Percentiles rank a stretch among this genome's conserved stretches.
These are phyloP conservation scores for Tylopilus balloui DNA, from an alignment of 768 basidiomycete genomes.

Conservation along the genomic window DNA sequence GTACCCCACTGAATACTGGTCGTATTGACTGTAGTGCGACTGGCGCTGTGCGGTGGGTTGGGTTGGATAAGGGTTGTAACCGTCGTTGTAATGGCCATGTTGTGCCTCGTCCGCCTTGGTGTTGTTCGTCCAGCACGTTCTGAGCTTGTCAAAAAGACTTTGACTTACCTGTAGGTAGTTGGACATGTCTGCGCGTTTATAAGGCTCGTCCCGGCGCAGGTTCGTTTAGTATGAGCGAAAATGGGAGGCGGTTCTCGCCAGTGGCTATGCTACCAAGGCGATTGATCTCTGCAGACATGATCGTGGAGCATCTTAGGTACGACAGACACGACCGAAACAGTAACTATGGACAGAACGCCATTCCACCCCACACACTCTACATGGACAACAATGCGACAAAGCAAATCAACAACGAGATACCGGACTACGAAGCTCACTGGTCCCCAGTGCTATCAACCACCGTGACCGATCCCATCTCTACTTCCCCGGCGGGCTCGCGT, in stretches of 20 bases:
- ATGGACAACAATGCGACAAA: neutral
- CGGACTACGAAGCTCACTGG: neutral
- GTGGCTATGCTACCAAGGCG: conserved; percentile 6
- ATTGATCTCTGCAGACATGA: neutral
- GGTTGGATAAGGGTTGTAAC: conserved; percentile 49
- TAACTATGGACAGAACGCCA: neutral
- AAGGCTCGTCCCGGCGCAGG: neutral
- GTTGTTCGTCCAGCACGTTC: conserved; percentile 1
- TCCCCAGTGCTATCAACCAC: neutral
- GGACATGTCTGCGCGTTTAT: conserved; percentile 33
- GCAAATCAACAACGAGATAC: neutral
- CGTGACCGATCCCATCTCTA: neutral
- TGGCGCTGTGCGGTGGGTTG: conserved; percentile 28
- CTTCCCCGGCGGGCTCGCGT: neutral
- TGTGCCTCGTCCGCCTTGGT: conserved; percentile 61
- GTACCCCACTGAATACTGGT: conserved; percentile 31
- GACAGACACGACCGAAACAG: neutral
- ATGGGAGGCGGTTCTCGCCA: neutral
- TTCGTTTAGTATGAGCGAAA: conserved; percentile 9
- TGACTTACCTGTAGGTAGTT: conserved; percentile 38
- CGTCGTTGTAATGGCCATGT: conserved; percentile 61
- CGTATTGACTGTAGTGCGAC: conserved; percentile 37
- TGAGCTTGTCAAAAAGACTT: neutral
- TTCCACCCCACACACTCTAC: neutral
- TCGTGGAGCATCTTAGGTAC: neutral